Conservation (phyloP, 2,329 filamentous ascomycete genomes). For the Fusarium marasasianum region DNA sequence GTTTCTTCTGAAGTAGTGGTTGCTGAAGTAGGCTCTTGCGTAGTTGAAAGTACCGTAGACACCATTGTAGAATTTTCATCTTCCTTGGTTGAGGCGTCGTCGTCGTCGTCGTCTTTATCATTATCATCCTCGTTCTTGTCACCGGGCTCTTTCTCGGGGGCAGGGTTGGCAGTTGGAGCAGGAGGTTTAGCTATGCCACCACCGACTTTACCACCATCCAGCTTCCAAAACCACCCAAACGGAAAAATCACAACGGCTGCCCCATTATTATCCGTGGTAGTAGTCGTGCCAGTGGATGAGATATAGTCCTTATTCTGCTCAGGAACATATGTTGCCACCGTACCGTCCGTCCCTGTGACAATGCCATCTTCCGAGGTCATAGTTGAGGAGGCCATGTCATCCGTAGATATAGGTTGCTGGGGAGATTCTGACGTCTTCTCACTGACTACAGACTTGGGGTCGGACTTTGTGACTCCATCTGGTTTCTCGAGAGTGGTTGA, state of each 20-base stretch:
- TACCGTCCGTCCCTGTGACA: neutral
- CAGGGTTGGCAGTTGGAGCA: neutral
- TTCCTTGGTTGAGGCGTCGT: neutral
- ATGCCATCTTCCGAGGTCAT: neutral
- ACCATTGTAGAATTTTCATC: fast-evolving
- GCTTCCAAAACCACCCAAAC: neutral
- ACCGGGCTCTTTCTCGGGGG: neutral
- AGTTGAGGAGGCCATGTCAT: too few species aligned
- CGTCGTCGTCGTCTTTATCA: neutral
- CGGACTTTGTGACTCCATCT: too few species aligned
- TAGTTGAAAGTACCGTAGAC: neutral
- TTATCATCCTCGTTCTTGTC: neutral
- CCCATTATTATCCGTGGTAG: neutral
- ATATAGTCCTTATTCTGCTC: neutral
- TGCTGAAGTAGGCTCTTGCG: neutral
- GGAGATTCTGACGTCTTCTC: too few species aligned
- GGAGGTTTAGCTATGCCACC: neutral
- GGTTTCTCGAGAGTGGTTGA: too few species aligned
- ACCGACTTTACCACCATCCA: too few species aligned
- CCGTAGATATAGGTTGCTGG: too few species aligned
- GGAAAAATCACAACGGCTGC: neutral
- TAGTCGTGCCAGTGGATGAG: neutral
- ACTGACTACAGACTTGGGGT: too few species aligned
- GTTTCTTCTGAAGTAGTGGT: neutral
- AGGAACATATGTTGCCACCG: neutral